Evolutionary conservation across 768 basidiomycete species (phyloP), one percentile per base, ranked within the genome.

Genomic region (Hericium erinaceus): DNA sequence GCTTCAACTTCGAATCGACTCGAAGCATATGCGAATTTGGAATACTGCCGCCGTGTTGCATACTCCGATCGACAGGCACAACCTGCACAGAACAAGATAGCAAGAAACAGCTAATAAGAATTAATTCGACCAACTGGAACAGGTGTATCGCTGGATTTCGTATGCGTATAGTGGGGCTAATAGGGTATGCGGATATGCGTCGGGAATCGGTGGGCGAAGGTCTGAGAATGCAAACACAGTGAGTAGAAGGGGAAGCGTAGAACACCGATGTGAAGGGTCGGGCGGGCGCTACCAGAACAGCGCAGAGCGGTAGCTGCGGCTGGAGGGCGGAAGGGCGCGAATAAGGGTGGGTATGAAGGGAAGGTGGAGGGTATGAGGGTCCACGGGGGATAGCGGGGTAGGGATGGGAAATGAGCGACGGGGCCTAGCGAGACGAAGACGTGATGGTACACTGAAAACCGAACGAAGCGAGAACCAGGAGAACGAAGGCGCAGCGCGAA

Each of bases 91-190:
- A 33, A 33, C 33, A 33, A 33, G 33, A 33, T 4, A 22, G 46
- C 44, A 3, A 37, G 65, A n/a, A 46, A 16, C 9, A 24, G 39
- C 10, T 53, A 15, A 44, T 66, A 63, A 33, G 48, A 48, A 11
- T 33, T 33, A 33, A 33, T 33, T 33, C 33, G 33, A 33, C 33
- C 33, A 33, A 33, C 33, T 33, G 4, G 7, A 33, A 33, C 28
- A 33, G 28, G 28, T 33, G 28, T 33, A 33, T 33, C 28, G 33
- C 33, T 33, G 33, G 33, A 33, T 33, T 33, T 33, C 33, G 33
- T 51, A 53, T 53, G 18, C 12, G n/a, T 53, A 53, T 53, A 39
- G 38, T 37, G 52, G 15, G 49, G 38, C 18, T 53, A 53, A 38
- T 53, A 53, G 52, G 52, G 52, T 53, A 53, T 40, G n/a, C 15